phyloP scores from a whole-genome alignment of 2,329 filamentous ascomycete genomes.

The Aspergillus sp. region DNA sequence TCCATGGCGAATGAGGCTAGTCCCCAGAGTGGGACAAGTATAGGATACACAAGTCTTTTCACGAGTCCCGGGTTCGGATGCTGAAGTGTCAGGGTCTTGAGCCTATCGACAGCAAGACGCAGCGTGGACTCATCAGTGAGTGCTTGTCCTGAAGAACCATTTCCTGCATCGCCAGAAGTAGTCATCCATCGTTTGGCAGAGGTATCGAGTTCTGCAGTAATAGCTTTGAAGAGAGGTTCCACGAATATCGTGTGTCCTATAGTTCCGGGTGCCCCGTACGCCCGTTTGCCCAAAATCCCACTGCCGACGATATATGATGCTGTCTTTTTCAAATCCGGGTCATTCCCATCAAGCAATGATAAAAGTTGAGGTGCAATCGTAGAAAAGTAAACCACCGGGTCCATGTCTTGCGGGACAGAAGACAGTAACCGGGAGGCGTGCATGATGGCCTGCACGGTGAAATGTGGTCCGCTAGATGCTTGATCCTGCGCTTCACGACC shows the following conservation, averaged over 20 bases:
- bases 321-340: conserved; percentile 34
- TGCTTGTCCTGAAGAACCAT: conserved; percentile 4
- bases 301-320: conserved; percentile 38
- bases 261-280: conserved; percentile 33
- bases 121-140: conserved; percentile 24
- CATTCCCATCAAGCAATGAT: conserved; percentile 33
- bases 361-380: conserved; percentile 36
- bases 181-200: conserved; percentile 23
- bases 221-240: conserved; percentile 32
- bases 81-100: conserved; percentile 31
- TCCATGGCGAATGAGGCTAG: conserved; percentile 32
- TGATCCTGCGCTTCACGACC: conserved; percentile 26
- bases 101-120: conserved; percentile 26
- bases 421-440: conserved; percentile 37
- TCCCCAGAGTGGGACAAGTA: conserved; percentile 38
- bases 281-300: conserved; percentile 36
- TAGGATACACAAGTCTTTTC: conserved; percentile 34
- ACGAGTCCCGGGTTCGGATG: conserved; percentile 40
- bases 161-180: background rate
- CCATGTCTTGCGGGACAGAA: conserved; percentile 34
- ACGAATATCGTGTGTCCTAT: conserved; percentile 38
- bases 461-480: conserved; percentile 28
- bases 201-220: conserved; percentile 27
- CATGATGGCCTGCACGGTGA: conserved; percentile 40
- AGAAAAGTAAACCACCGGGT: conserved; percentile 29